Percentiles rank a stretch among this genome's conserved stretches.
Evolutionary conservation across 2,329 filamentous ascomycete species (phyloP).

Genomic region (Coleophoma cylindrospora): DNA sequence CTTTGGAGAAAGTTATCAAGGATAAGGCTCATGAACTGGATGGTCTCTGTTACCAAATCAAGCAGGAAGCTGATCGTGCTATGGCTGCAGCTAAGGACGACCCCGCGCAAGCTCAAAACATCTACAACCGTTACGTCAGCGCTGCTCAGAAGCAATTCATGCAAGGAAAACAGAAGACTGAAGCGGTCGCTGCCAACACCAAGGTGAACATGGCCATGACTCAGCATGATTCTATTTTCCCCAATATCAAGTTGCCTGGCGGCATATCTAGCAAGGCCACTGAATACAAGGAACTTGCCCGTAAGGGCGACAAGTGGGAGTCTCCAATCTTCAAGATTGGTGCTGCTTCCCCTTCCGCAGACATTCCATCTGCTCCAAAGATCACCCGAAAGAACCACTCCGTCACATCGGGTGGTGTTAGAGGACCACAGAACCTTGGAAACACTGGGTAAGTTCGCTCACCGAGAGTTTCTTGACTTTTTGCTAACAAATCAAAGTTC

Average conservation of each 20-base stretch:
- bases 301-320: conserved; percentile 90
- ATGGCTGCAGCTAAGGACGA: conserved; percentile 60
- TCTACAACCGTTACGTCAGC: conserved; percentile 78
- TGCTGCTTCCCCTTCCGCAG: conserved; percentile 63
- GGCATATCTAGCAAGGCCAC: conserved; percentile 92
- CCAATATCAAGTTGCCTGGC: conserved; percentile 76
- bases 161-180: conserved; percentile 73
- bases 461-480: background rate
- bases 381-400: conserved; percentile 48
- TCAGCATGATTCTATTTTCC: conserved; percentile 88
- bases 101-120: conserved; percentile 70
- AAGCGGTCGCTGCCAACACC: conserved; percentile 62
- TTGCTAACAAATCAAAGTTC: background rate
- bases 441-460: conserved; percentile 9
- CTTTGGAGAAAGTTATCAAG: conserved; percentile 83
- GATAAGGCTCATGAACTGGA: conserved; percentile 77
- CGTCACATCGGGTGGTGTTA: conserved; percentile 18
- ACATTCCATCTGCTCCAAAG: conserved; percentile 55
- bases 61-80: conserved; percentile 76
- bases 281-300: conserved; percentile 83
- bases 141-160: conserved; percentile 70
- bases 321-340: conserved; percentile 91
- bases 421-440: conserved; percentile 19
- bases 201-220: conserved; percentile 82
- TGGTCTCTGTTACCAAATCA: conserved; percentile 66